Evolutionary conservation across 306 rosid genomes (phyloP).

Genomic region (Pachyrhizus erosus): DNA sequence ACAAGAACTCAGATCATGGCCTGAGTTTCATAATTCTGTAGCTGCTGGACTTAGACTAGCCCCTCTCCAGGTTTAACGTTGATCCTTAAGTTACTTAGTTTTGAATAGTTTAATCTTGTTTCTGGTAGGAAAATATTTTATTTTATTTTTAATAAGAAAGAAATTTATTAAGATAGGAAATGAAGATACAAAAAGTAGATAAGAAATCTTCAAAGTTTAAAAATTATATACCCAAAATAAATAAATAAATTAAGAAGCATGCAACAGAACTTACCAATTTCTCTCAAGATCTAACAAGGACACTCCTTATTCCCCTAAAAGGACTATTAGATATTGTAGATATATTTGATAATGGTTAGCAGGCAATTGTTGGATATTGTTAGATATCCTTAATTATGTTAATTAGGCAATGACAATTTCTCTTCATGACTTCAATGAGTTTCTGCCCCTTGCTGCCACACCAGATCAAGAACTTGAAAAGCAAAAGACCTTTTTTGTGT

Average conservation of each 20-base stretch:
- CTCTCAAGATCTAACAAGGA: background rate
- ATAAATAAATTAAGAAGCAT: background rate
- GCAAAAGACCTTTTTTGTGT: too few relatives aligned
- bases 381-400: background rate
- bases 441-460: too few relatives aligned
- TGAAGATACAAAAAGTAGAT: background rate
- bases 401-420: background rate
- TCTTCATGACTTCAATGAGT: too few relatives aligned
- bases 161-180: background rate
- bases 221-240: background rate
- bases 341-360: background rate
- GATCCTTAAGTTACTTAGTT: slow-evolving; percentile 29
- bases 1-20: slow-evolving; percentile 94
- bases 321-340: background rate
- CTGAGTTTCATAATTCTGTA: slow-evolving; percentile 97
- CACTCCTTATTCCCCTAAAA: background rate
- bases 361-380: background rate
- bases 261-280: background rate
- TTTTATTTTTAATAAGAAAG: background rate
- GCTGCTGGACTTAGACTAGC: slow-evolving; percentile 98
- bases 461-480: too few relatives aligned
- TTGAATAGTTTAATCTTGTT: slow-evolving; percentile 1
- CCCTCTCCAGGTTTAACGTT: slow-evolving; percentile 81
- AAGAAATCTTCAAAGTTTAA: background rate
- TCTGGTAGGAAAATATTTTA: slow-evolving; percentile 19